Evolutionary conservation across 805 yeast genomes (phyloP), one percentile per base, ranked within the genome.

Genomic region (Kuraishia floccosa): DNA sequence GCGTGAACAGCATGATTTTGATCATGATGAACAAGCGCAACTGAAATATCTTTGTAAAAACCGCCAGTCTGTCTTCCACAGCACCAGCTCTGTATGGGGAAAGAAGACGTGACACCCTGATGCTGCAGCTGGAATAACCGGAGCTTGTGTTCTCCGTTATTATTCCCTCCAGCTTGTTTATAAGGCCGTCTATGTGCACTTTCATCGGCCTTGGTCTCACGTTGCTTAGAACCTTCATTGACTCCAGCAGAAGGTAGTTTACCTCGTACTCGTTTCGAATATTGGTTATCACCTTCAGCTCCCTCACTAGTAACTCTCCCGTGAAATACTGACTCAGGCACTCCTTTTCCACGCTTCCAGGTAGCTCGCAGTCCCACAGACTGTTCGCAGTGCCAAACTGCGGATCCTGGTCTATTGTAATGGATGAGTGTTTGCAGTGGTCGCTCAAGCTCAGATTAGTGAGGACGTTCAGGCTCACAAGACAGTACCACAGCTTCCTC

Each of bases 1-100:
- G 45, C 5, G 68, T 46, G 38, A 68, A 72, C 13, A 67, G 48
- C 44, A 71, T 44, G 56, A 69, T 64, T 39, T 72, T 62, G 19
- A 68, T 48, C 17, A 52, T 38, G 25, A 57, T 37, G 34, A 47
- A 18, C 12, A 26, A 18, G 12, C 28, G 5, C 11, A 26, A 26
- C 22, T 19, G 7, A 10, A 19, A 19, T 19, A 19, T 10, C 10
- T 19, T 19, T 10, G 7, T 7, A 7, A 19, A 7, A 7, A 19
- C 10, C 9, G 22, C 22, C 7, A 19, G 10, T 10, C 10, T 19
- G 22, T 19, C 22, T 7, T 19, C 22, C 22, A 19, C 10, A n/a
- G n/a, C n/a, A n/a, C n/a, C n/a, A n/a, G n/a, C n/a, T n/a, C n/a
- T n/a, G n/a, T n/a, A n/a, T 10, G 22, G 22, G 9, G 22, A 7